A percentile compares a stretch with the other conserved stretches of the same genome.
These are phyloP conservation scores for Coccomyxa subellipsoidea DNA, from an alignment of 163 green algal genomes.

Conservation along the genomic window DNA sequence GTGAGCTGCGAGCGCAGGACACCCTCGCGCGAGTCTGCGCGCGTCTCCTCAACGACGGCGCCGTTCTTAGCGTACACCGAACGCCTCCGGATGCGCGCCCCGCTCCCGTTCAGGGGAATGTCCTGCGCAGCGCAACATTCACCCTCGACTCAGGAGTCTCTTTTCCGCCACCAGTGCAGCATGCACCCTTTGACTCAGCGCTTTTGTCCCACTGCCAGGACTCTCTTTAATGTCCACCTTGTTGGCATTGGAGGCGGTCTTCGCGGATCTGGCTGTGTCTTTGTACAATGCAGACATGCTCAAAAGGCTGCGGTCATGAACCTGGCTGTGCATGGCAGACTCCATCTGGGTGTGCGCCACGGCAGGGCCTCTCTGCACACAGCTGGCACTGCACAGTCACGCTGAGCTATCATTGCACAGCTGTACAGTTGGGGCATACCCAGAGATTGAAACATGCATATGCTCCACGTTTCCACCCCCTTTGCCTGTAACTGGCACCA, in stretches of 20 bases:
- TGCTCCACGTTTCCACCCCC: too few relatives aligned
- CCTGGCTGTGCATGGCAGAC: too few relatives aligned
- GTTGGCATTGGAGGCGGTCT: not conserved
- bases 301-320: not conserved
- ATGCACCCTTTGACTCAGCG: not conserved
- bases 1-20: constrained; percentile 27
- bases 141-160: too few relatives aligned
- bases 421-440: too few relatives aligned
- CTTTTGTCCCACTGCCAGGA: not conserved
- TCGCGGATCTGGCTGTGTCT: not conserved
- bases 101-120: constrained; percentile 27
- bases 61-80: constrained; percentile 26
- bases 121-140: constrained; percentile 6
- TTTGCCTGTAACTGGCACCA: too few relatives aligned
- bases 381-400: too few relatives aligned
- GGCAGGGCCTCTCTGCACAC: too few relatives aligned
- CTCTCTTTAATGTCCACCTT: not conserved
- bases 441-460: too few relatives aligned
- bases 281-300: not conserved
- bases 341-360: too few relatives aligned
- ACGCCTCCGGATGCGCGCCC: constrained; percentile 20
- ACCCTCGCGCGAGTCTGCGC: constrained; percentile 20
- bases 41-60: constrained; percentile 20
- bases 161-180: not conserved
- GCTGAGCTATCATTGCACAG: too few relatives aligned